Percentiles rank a stretch among this genome's conserved stretches.
These are phyloP conservation scores for Lactarius deliciosus DNA, from an alignment of 768 basidiomycete species.

Conservation along the genomic window DNA sequence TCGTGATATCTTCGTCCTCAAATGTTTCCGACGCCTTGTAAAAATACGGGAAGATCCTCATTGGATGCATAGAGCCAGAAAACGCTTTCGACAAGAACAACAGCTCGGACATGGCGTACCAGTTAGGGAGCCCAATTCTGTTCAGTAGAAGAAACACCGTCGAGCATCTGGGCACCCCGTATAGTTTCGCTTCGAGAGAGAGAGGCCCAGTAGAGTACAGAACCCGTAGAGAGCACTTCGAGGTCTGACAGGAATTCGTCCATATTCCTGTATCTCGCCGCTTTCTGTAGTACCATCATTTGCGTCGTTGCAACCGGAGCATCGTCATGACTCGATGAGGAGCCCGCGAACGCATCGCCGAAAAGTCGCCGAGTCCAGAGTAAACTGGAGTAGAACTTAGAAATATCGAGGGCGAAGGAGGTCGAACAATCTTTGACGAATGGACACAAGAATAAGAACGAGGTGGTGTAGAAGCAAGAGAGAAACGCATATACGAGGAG, in stretches of 20 bases:
- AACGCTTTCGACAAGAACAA: slow-evolving; percentile 67
- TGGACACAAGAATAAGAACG: slow-evolving; percentile 28
- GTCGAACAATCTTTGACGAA: slow-evolving; percentile 26
- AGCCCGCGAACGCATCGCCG: background rate
- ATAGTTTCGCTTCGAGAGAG: slow-evolving; percentile 5
- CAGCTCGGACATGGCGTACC: slow-evolving; percentile 24
- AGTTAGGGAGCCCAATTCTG: slow-evolving; percentile 15
- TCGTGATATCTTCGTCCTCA: slow-evolving; percentile 69
- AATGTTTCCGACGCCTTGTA: slow-evolving; percentile 62
- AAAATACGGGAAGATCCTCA: slow-evolving; percentile 77
- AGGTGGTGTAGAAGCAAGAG: slow-evolving; percentile 28
- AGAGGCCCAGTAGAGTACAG: slow-evolving; percentile 17
- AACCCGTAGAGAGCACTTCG: slow-evolving; percentile 2
- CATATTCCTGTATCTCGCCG: slow-evolving; percentile 18
- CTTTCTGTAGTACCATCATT: slow-evolving; percentile 14
- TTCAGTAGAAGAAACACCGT: slow-evolving; percentile 7
- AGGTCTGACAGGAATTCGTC: slow-evolving; percentile 15
- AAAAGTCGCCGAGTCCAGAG: slow-evolving; percentile 18
- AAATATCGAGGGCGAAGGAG: slow-evolving; percentile 22
- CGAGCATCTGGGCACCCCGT: background rate
- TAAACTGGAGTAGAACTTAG: slow-evolving; percentile 6
- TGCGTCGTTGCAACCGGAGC: slow-evolving; percentile 6
- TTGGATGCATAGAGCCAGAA: slow-evolving; percentile 66
- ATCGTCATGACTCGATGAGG: background rate
- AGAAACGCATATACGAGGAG: slow-evolving; percentile 21